These are phyloP conservation scores for Choanephora cucurbitarum DNA, from an alignment of 371 early-diverging fungal species.

Conservation along the genomic window DNA sequence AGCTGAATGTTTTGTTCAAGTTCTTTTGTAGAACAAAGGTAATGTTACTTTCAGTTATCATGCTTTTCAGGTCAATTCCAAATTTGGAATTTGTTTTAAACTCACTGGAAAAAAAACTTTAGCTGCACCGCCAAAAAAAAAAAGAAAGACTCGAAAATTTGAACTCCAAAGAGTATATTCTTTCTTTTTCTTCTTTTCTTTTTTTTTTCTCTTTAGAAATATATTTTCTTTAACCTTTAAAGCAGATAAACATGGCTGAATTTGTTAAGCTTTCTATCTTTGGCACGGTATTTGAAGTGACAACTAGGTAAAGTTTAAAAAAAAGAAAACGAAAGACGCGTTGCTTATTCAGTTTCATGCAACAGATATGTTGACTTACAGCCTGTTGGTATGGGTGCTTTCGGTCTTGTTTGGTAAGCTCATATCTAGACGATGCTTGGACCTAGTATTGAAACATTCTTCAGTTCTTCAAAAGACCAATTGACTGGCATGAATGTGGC, in stretches of 20 bases:
- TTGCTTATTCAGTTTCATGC: background rate
- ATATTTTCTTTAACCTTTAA: no score
- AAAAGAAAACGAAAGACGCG: background rate
- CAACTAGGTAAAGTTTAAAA: constrained; percentile 66
- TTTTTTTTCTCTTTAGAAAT: background rate
- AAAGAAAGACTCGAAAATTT: no score
- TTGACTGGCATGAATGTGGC: constrained; percentile 84
- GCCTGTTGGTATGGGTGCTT: constrained; percentile 97
- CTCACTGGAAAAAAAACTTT: no score
- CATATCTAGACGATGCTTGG: background rate
- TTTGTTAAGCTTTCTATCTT: constrained; percentile 86
- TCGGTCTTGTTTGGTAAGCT: constrained; percentile 92
- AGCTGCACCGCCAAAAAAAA: no score
- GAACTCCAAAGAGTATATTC: background rate
- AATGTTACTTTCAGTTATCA: no score
- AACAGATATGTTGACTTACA: constrained; percentile 86
- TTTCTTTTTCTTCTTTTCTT: background rate
- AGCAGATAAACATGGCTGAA: constrained; percentile 63
- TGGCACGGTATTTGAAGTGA: constrained; percentile 93
- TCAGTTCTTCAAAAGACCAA: constrained; percentile 87
- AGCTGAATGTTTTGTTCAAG: no score
- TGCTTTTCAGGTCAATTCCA: no score
- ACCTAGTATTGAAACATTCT: background rate
- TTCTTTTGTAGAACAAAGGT: no score
- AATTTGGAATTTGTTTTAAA: no score